Base-by-base conservation (phyloP, 2,329 filamentous ascomycete species). In the Aspergillus sp. region DNA sequence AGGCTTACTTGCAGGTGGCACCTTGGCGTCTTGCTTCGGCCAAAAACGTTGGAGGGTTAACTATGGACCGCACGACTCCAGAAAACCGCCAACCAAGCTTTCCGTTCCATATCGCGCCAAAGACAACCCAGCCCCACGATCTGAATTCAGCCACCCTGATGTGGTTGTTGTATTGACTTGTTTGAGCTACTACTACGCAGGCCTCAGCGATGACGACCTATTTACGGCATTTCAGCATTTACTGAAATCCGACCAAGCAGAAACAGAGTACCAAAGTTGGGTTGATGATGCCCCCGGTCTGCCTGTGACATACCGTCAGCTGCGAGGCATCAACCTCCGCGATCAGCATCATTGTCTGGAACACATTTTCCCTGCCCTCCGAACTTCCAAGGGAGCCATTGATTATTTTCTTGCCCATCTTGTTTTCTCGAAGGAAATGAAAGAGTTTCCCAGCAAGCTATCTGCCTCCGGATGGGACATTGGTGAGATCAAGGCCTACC, bases 391-490 rank as follows among this genome's bases (percentile, higher is more conserved):
- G 59, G 71, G 68, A 0, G 77, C 54, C 2, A 79, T 91, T 2
- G 83, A 92, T 60, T 91, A 86, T 61, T 92, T 83, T 64, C 69
- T 93, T 0, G 69, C 73, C 0, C 68, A 77, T 5, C 66, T 86
- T 0, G 81, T 88, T 0, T 90, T 90, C 60, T 79, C 86, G 0
- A 84, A 79, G 33, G 82, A 87, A 20, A 80, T 84, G 59, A 85
- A 81, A 20, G 83, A 89, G 57, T 91, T 89, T 48, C 81, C 82
- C 0, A 55, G 78, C 8, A 90, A 89, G 59, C 71, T 91, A 0
- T 85, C 83, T 0, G 80, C 85, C 0, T 90, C 87, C 0, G 87
- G 86, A 0, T 91, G 87, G 88, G 86, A 91, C 59, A 73, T 90
- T 17, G 62, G 59, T 5, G 67, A 74, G 39, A 48, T 48, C 4